Conservation (phyloP, 169 alveolate genomes). For the Sarcocystis neurona region DNA sequence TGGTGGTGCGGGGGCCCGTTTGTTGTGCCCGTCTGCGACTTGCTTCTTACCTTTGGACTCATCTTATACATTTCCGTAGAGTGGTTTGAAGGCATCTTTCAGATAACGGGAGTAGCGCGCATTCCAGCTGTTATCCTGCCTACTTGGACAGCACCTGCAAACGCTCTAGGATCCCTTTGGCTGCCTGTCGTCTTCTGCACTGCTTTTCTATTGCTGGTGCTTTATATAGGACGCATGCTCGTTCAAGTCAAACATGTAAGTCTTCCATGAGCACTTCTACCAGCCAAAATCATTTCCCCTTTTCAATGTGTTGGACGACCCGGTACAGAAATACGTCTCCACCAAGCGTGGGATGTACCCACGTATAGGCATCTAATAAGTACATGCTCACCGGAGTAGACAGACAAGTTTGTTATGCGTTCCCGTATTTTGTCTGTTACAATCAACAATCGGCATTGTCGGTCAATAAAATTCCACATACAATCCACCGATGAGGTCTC, state of each 20-base stretch:
- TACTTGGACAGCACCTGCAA: constrained; percentile 29
- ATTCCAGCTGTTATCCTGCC: neutral
- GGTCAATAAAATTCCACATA: too few relatives aligned
- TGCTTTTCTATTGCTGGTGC: neutral
- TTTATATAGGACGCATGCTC: constrained; percentile 17
- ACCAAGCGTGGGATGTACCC: too few relatives aligned
- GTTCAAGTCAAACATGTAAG: constrained; percentile 25
- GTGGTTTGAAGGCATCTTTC: constrained; percentile 14
- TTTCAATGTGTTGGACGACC: too few relatives aligned
- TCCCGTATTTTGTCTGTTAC: too few relatives aligned
- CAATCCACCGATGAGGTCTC: too few relatives aligned
- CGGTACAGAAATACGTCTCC: too few relatives aligned
- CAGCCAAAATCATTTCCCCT: too few relatives aligned
- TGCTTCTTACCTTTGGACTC: neutral
- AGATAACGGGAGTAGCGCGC: neutral
- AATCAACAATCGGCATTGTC: too few relatives aligned
- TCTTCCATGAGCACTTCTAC: too few relatives aligned
- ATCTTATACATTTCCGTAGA: neutral
- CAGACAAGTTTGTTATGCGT: too few relatives aligned
- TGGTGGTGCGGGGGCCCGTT: constrained; percentile 41
- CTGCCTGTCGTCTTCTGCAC: constrained; percentile 4
- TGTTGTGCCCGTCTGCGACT: constrained; percentile 15
- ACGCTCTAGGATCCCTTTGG: constrained; percentile 25
- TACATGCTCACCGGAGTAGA: too few relatives aligned
- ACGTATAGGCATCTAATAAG: too few relatives aligned